Percentiles rank a stretch among this genome's conserved stretches.
These are phyloP conservation scores for Austroboletus festivus DNA, from an alignment of 768 basidiomycete species.

Conservation along the genomic window DNA sequence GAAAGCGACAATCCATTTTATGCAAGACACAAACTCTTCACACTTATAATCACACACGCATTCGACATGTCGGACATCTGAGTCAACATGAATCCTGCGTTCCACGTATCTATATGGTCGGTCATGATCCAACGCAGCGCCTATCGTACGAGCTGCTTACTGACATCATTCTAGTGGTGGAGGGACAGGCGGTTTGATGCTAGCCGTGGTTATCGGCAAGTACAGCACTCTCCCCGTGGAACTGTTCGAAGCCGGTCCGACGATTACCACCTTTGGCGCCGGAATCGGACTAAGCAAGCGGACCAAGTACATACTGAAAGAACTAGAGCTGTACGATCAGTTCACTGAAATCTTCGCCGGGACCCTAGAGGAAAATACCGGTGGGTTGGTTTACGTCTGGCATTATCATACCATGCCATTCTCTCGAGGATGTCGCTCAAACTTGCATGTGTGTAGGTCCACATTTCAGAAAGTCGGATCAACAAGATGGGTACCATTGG, in stretches of 20 bases:
- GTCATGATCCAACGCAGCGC: too few species aligned
- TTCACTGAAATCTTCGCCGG: slow-evolving; percentile 14
- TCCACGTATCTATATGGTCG: too few species aligned
- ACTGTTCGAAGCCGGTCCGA: slow-evolving; percentile 42
- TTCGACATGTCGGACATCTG: too few species aligned
- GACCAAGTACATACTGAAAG: slow-evolving; percentile 39
- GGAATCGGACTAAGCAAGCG: slow-evolving; percentile 48
- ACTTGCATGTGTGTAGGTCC: too few species aligned
- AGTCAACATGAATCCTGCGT: too few species aligned
- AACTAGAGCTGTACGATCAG: slow-evolving; percentile 39
- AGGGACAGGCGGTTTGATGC: slow-evolving; percentile 37
- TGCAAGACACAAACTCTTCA: too few species aligned
- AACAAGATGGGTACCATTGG: slow-evolving; percentile 24
- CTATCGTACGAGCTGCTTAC: too few species aligned
- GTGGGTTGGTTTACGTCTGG: slow-evolving; percentile 15
- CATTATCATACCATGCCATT: too few species aligned
- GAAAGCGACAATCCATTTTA: too few species aligned
- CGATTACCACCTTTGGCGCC: slow-evolving; percentile 42
- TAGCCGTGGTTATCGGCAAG: slow-evolving; percentile 31
- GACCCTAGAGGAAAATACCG: slow-evolving; percentile 17
- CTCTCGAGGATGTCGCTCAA: too few species aligned
- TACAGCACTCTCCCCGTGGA: slow-evolving; percentile 31
- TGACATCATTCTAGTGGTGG: slow-evolving; percentile 30
- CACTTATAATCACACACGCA: too few species aligned
- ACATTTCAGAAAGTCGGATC: slow-evolving; percentile 5